These are phyloP conservation scores for Asclepias syriaca DNA, from an alignment of 257 asterid genomes.

Conservation along the genomic window DNA sequence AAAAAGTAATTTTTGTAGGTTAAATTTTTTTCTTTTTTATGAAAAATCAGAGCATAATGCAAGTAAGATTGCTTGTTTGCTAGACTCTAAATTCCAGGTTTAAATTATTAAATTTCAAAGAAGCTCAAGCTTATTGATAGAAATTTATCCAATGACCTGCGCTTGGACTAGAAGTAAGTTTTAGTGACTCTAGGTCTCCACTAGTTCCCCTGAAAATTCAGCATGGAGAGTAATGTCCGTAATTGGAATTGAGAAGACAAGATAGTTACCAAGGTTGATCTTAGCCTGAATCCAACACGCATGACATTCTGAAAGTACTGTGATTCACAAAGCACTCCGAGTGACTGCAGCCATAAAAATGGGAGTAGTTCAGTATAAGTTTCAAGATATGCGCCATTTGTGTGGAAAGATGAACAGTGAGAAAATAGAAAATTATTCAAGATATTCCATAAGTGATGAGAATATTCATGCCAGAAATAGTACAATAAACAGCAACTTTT, in stretches of 20 bases:
- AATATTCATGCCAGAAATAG: not conserved
- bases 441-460: not conserved
- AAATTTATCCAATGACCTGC: not conserved
- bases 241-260: not conserved
- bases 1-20: not conserved
- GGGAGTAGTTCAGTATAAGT: not conserved
- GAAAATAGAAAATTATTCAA: not conserved
- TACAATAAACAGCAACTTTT: not conserved
- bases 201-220: not conserved
- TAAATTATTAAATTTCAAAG: not conserved
- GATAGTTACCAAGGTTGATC: slow-evolving; percentile 70
- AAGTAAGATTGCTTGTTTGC: not conserved
- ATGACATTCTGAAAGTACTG: slow-evolving; percentile 95
- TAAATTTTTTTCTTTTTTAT: not conserved
- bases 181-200: not conserved
- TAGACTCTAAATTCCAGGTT: not conserved
- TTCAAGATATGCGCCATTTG: not conserved
- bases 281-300: slow-evolving; percentile 94
- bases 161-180: not conserved
- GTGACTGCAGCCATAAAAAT: slow-evolving; percentile 21
- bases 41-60: not conserved
- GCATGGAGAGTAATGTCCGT: not conserved
- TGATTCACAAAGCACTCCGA: slow-evolving; percentile 91
- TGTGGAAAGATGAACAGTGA: not conserved
- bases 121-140: not conserved